Percentiles rank a stretch among this genome's conserved stretches.
These are phyloP conservation scores for Backusella morwellensis DNA, from an alignment of 192 early-diverging fungal genomes.

Conservation along the genomic window DNA sequence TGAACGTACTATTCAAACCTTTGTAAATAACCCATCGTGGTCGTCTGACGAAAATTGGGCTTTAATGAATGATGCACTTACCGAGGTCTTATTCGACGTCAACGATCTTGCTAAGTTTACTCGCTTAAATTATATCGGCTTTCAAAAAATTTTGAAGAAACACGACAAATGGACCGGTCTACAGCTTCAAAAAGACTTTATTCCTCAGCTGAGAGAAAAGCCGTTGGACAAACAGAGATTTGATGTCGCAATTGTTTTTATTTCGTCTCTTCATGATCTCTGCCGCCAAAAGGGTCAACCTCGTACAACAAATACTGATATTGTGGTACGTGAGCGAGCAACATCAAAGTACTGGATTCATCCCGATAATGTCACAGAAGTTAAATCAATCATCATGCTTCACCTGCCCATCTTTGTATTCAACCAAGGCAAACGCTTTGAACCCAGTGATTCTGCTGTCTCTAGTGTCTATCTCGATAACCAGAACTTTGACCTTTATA, in stretches of 20 bases:
- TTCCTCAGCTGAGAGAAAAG: slow-evolving; percentile 72
- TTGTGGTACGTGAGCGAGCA: slow-evolving; percentile 65
- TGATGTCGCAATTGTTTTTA: slow-evolving; percentile 83
- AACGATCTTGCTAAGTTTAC: slow-evolving; percentile 81
- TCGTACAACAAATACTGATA: slow-evolving; percentile 24
- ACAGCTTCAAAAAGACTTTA: slow-evolving; percentile 71
- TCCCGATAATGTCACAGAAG: slow-evolving; percentile 41
- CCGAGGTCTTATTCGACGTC: slow-evolving; percentile 71
- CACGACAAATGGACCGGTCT: slow-evolving; percentile 91
- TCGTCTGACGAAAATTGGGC: slow-evolving; percentile 47
- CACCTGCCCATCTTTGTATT: slow-evolving; percentile 45
- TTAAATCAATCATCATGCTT: slow-evolving; percentile 39
- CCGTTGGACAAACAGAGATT: slow-evolving; percentile 87
- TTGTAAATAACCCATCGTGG: slow-evolving; percentile 50
- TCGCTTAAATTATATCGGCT: slow-evolving; percentile 82
- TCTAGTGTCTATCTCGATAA: slow-evolving; percentile 39
- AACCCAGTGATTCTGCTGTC: slow-evolving; percentile 31
- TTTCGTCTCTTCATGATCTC: slow-evolving; percentile 78
- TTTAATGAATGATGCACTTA: slow-evolving; percentile 59
- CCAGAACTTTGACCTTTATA: slow-evolving; percentile 29
- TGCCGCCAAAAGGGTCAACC: slow-evolving; percentile 48
- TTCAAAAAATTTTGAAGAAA: slow-evolving; percentile 96
- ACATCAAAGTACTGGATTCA: slow-evolving; percentile 57
- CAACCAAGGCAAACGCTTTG: slow-evolving; percentile 44
- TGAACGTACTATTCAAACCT: slow-evolving; percentile 54